These are phyloP conservation scores for Diospyros lotus DNA, from an alignment of 148 eudicot species.

Conservation along the genomic window DNA sequence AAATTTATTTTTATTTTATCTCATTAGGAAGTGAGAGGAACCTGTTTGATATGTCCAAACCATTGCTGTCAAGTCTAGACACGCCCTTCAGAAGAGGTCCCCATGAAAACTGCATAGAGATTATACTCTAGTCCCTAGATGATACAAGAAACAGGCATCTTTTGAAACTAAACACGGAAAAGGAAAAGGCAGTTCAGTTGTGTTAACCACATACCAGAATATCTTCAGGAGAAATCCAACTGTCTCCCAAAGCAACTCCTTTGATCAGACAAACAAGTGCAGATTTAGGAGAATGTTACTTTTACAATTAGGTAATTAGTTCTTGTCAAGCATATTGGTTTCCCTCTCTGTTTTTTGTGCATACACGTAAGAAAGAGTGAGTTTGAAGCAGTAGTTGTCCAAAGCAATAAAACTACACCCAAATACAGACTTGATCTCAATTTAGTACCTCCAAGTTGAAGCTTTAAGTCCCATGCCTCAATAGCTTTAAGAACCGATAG, in stretches of 20 bases:
- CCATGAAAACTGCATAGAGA: conserved; percentile 1
- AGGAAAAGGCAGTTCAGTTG: too few relatives aligned
- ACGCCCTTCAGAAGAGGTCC: not conserved
- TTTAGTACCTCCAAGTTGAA: conserved; percentile 6
- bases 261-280: not conserved
- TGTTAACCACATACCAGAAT: not conserved
- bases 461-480: conserved; percentile 2
- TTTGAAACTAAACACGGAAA: too few relatives aligned
- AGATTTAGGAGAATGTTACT: not conserved
- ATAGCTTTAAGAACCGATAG: not conserved
- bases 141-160: too few relatives aligned
- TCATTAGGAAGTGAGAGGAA: not conserved
- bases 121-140: not conserved
- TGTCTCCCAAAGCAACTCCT: conserved; percentile 12
- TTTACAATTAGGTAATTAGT: too few relatives aligned
- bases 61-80: not conserved
- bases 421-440: too few relatives aligned
- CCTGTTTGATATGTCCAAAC: not conserved
- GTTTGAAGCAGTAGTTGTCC: too few relatives aligned
- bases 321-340: too few relatives aligned
- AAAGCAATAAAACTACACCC: too few relatives aligned
- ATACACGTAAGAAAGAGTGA: too few relatives aligned
- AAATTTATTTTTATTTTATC: not conserved
- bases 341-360: too few relatives aligned
- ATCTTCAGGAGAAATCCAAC: conserved; percentile 12